Percentiles rank a stretch among this genome's conserved stretches.
phyloP scores from a whole-genome alignment of 352 stramenopile genomes.

The Phytopythium cucurbitacearum region DNA sequence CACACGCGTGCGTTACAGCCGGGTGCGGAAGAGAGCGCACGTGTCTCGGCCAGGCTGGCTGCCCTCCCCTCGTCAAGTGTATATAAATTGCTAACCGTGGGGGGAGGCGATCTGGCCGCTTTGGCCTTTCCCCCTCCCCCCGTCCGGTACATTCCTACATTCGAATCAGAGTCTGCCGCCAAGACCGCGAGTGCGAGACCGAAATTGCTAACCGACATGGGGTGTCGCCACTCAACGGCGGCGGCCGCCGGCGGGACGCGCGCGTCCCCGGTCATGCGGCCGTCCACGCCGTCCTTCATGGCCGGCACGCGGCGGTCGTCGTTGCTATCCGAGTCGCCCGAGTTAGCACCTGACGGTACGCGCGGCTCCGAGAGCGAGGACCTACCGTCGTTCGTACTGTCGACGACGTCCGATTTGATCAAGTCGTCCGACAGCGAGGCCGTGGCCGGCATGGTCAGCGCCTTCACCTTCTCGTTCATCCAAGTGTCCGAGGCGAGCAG shows the following conservation, averaged over 20 bases:
- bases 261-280: slow-evolving; percentile 15
- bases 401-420: slow-evolving; percentile 34
- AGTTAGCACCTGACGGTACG: slow-evolving; percentile 10
- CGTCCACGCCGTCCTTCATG: slow-evolving; percentile 25
- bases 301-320: slow-evolving; percentile 2
- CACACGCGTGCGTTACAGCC: too few relatives aligned
- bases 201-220: slow-evolving; percentile 26
- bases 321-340: neutral
- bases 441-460: slow-evolving; percentile 48
- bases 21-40: too few relatives aligned
- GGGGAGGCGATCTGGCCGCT: neutral
- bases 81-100: too few relatives aligned
- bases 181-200: too few relatives aligned
- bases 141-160: neutral
- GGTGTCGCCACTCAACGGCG: slow-evolving; percentile 61
- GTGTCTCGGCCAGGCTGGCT: too few relatives aligned
- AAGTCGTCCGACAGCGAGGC: slow-evolving; percentile 52
- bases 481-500: slow-evolving; percentile 37
- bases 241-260: slow-evolving; percentile 8
- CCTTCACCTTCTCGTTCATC: slow-evolving; percentile 75
- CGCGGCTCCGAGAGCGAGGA: slow-evolving; percentile 20
- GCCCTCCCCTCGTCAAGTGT: too few relatives aligned
- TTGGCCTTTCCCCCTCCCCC: neutral
- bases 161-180: neutral
- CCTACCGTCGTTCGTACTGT: slow-evolving; percentile 40